Conservation (phyloP, 2,329 filamentous ascomycete species). For the Penicillium decumbens region DNA sequence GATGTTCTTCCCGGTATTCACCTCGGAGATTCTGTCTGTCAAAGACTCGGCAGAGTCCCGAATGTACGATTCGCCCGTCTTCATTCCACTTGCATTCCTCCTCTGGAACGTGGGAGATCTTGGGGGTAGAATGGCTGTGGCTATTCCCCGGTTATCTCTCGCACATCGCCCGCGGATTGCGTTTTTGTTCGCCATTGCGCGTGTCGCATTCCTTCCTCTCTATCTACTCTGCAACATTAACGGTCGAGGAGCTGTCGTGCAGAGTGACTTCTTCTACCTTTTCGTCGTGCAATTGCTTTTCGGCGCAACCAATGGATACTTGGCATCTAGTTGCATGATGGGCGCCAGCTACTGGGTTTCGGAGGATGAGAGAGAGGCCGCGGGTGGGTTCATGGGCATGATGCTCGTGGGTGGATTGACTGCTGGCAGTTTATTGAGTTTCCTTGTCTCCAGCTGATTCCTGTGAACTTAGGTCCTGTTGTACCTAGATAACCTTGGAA, state of each 20-base stretch:
- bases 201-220: conserved; percentile 70
- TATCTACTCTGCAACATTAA: conserved; percentile 87
- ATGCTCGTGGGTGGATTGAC: conserved; percentile 81
- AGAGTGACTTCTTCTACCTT: conserved; percentile 85
- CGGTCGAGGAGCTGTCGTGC: conserved; percentile 66
- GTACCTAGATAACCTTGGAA: background rate
- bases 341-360: conserved; percentile 76
- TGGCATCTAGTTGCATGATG: conserved; percentile 90
- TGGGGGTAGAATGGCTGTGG: conserved; percentile 65
- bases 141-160: conserved; percentile 53
- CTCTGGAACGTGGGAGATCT: conserved; percentile 93
- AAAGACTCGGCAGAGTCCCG: conserved; percentile 45
- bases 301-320: conserved; percentile 79
- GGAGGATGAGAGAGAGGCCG: conserved; percentile 76
- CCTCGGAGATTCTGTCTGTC: conserved; percentile 59
- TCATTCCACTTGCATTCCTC: conserved; percentile 85
- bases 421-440: conserved; percentile 83
- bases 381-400: conserved; percentile 89
- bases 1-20: conserved; percentile 96
- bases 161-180: conserved; percentile 61
- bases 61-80: conserved; percentile 64
- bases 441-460: conserved; percentile 55
- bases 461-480: background rate
- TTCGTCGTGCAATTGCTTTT: conserved; percentile 77
- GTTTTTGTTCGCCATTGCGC: conserved; percentile 61